phyloP scores from a whole-genome alignment of 352 stramenopile genomes.

The Phytophthora ramorum region DNA sequence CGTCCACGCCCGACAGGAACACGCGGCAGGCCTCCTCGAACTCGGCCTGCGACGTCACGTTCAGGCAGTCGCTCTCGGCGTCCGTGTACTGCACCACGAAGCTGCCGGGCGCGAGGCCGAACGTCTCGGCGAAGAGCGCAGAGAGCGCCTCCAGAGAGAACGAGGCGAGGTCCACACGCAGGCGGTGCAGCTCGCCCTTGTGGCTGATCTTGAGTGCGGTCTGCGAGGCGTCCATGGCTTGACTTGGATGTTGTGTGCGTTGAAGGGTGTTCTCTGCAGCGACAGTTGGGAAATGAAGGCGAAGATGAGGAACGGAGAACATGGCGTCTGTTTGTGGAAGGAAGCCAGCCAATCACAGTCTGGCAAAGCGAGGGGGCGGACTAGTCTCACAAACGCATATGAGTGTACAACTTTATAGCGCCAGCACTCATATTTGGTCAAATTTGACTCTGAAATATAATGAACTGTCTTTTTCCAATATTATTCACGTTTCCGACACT shows the following conservation, averaged over 20 bases:
- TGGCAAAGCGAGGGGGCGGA: slow-evolving; percentile 23
- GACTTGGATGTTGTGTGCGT: slow-evolving; percentile 4
- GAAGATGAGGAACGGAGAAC: slow-evolving; percentile 13
- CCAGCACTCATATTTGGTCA: no score
- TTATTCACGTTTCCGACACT: no score
- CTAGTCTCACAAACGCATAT: not conserved
- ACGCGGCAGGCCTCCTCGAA: slow-evolving; percentile 68
- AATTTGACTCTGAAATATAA: no score
- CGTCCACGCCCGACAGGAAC: slow-evolving; percentile 46
- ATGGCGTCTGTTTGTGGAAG: slow-evolving; percentile 25
- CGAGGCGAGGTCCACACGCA: slow-evolving; percentile 65
- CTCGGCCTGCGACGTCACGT: slow-evolving; percentile 74
- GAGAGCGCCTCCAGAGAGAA: slow-evolving; percentile 57
- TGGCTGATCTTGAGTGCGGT: slow-evolving; percentile 82
- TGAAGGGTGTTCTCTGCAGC: slow-evolving; percentile 10
- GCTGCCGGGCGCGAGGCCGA: slow-evolving; percentile 42
- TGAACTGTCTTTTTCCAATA: no score
- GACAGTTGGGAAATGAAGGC: slow-evolving; percentile 46
- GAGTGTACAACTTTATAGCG: not conserved
- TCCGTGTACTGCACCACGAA: slow-evolving; percentile 89
- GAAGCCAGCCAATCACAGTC: slow-evolving; percentile 23
- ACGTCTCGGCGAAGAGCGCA: slow-evolving; percentile 72
- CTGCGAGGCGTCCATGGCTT: slow-evolving; percentile 53
- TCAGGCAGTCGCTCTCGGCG: slow-evolving; percentile 74
- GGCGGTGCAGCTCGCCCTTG: slow-evolving; percentile 87